Conservation (phyloP, 2,329 filamentous ascomycete genomes). For the Ceratocystis huliohia region DNA sequence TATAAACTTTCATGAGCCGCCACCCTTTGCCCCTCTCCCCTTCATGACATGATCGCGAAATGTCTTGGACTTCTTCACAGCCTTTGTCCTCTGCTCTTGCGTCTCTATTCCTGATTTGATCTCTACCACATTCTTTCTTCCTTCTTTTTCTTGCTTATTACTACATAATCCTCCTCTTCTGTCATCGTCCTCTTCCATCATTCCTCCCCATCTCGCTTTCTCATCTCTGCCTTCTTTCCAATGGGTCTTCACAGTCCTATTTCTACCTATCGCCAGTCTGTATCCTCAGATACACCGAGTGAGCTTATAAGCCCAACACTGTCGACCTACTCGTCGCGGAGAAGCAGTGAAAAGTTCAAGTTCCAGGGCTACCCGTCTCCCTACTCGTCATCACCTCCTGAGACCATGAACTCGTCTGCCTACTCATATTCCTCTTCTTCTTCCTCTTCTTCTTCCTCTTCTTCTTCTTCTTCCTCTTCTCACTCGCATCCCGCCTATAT, state of each 20-base stretch:
- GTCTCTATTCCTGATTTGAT: neutral
- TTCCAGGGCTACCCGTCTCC: conserved; percentile 5
- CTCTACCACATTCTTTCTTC: neutral
- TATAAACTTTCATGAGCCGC: conserved; percentile 1
- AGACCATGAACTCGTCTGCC: neutral
- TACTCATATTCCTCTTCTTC: neutral
- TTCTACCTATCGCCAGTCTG: conserved; percentile 4
- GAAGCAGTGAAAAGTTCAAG: conserved; percentile 6
- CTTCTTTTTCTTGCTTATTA: neutral
- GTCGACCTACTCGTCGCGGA: conserved; percentile 4
- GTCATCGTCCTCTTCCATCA: neutral
- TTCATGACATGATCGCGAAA: neutral
- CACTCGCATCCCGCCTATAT: neutral
- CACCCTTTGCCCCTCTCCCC: neutral
- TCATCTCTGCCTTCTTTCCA: neutral
- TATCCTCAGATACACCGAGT: neutral
- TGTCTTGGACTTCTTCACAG: conserved; percentile 6
- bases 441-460: neutral
- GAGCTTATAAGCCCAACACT: conserved; percentile 4
- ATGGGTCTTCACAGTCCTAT: conserved; percentile 8
- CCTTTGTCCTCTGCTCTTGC: neutral
- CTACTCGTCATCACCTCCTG: neutral
- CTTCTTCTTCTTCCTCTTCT: neutral
- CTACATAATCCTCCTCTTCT: neutral
- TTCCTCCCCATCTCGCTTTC: neutral